These are phyloP conservation scores for Hirsutella minnesotensis DNA, from an alignment of 2,329 filamentous ascomycete species.

Conservation along the genomic window DNA sequence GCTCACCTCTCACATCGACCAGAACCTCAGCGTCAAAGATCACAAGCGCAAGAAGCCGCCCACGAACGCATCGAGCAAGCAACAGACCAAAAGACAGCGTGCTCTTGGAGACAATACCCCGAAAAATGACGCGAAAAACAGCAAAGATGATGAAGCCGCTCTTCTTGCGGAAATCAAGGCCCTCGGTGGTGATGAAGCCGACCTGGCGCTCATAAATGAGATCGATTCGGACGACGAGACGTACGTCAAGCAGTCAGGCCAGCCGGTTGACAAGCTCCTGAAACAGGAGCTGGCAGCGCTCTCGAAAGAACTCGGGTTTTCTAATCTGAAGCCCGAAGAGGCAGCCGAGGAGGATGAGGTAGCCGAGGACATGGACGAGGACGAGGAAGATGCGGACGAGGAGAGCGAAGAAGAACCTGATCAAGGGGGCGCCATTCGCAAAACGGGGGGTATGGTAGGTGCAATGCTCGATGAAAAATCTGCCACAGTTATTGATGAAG, in stretches of 20 bases:
- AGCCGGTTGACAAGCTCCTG: slow-evolving; percentile 28
- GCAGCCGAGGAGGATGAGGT: slow-evolving; percentile 25
- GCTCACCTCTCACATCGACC: slow-evolving; percentile 45
- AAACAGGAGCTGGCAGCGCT: slow-evolving; percentile 24
- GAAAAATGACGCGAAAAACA: slow-evolving; percentile 9
- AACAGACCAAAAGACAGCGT: slow-evolving; percentile 25
- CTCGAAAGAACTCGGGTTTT: slow-evolving; percentile 26
- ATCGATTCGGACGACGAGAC: slow-evolving; percentile 30
- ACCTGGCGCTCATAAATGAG: slow-evolving; percentile 48
- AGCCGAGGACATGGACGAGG: slow-evolving; percentile 17
- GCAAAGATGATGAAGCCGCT: slow-evolving; percentile 20
- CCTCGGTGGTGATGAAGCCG: slow-evolving; percentile 53
- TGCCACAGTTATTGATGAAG: slow-evolving; percentile 21
- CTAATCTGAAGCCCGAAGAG: slow-evolving; percentile 20
- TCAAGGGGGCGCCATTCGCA: slow-evolving; percentile 7
- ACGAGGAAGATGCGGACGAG: slow-evolving; percentile 7
- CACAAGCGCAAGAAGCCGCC: slow-evolving; percentile 34
- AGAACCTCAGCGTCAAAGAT: slow-evolving; percentile 29
- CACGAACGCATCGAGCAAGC: slow-evolving; percentile 18
- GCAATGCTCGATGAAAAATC: neutral
- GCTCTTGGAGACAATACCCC: slow-evolving; percentile 14
- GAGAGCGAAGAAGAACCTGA: neutral
- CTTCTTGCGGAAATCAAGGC: slow-evolving; percentile 53
- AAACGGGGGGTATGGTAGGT: slow-evolving; percentile 4
- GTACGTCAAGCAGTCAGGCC: slow-evolving; percentile 17